These are phyloP conservation scores for Hemerocallis citrina DNA, from an alignment of 106 monocot species.

Conservation along the genomic window DNA sequence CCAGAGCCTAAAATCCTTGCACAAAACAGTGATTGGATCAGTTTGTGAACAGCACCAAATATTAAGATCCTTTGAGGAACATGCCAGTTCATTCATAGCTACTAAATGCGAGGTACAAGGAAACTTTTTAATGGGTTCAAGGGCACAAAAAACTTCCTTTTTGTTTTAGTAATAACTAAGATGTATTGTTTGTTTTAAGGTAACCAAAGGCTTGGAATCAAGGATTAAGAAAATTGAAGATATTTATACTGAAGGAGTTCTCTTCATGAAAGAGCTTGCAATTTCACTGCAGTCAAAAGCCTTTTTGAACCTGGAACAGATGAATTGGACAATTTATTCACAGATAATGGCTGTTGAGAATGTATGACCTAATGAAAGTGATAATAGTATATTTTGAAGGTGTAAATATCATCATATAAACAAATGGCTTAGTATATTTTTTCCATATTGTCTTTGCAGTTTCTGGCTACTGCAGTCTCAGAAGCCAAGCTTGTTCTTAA, in stretches of 20 bases:
- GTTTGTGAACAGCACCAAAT: constrained; percentile 46
- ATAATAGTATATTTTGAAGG: not conserved
- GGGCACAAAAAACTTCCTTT: not conserved
- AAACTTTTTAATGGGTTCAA: not conserved
- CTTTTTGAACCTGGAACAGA: constrained; percentile 29
- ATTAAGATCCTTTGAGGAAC: constrained; percentile 44
- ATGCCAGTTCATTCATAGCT: constrained; percentile 30
- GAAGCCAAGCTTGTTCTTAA: constrained; percentile 47
- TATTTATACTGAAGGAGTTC: constrained; percentile 33
- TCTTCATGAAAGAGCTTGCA: constrained; percentile 36
- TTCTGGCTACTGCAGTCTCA: constrained; percentile 37
- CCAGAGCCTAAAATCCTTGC: constrained; percentile 37
- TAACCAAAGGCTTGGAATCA: constrained; percentile 31
- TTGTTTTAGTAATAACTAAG: not conserved
- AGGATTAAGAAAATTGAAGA: constrained; percentile 43
- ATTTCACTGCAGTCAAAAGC: constrained; percentile 21
- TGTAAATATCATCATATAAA: not conserved
- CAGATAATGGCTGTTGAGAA: constrained; percentile 37
- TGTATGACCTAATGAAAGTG: constrained; percentile 20
- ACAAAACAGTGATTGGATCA: constrained; percentile 37
- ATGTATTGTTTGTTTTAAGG: constrained; percentile 16
- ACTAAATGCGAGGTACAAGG: constrained; percentile 50
- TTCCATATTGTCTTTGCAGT: constrained; percentile 26
- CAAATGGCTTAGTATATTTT: not conserved
- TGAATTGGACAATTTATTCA: constrained; percentile 17